Percentiles rank a stretch among this genome's conserved stretches.
phyloP scores from a whole-genome alignment of 495 filamentous ascomycete species.

The Aspergillus asperescens region DNA sequence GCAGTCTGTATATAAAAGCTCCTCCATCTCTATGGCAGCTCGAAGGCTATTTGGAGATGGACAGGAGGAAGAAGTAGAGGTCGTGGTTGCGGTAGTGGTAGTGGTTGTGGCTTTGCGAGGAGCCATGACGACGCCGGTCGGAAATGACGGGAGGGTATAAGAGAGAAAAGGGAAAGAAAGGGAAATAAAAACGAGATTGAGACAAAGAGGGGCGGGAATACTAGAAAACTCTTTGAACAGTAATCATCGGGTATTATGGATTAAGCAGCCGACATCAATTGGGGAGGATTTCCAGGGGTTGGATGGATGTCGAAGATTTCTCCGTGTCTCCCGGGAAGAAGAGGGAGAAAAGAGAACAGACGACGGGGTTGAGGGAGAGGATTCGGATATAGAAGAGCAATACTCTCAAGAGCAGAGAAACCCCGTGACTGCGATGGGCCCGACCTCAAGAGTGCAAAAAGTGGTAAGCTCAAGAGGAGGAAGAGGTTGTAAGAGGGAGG shows the following conservation, averaged over 20 bases:
- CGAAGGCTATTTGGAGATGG: slow-evolving; percentile 9
- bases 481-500: slow-evolving; percentile 1
- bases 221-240: slow-evolving; percentile 10
- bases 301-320: slow-evolving; percentile 3
- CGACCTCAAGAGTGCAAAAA: background rate
- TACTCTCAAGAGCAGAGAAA: slow-evolving; percentile 8
- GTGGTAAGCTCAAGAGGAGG: slow-evolving; percentile 2
- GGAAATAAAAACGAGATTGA: slow-evolving; percentile 7
- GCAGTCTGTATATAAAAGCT: slow-evolving; percentile 44
- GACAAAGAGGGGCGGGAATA: slow-evolving; percentile 9
- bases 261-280: slow-evolving; percentile 16
- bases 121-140: slow-evolving; percentile 15
- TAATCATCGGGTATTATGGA: slow-evolving; percentile 11
- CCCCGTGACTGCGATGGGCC: slow-evolving; percentile 25
- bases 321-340: background rate
- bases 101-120: slow-evolving; percentile 7
- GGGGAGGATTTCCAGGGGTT: slow-evolving; percentile 1
- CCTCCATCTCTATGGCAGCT: slow-evolving; percentile 31
- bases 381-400: slow-evolving; percentile 9
- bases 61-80: slow-evolving; percentile 4
- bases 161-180: slow-evolving; percentile 4
- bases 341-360: slow-evolving; percentile 17
- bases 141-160: slow-evolving; percentile 6
- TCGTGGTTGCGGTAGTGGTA: slow-evolving; percentile 8
- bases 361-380: background rate